Conservation (phyloP, 805 yeast genomes). For the Metahyphopichia silvanorum region DNA sequence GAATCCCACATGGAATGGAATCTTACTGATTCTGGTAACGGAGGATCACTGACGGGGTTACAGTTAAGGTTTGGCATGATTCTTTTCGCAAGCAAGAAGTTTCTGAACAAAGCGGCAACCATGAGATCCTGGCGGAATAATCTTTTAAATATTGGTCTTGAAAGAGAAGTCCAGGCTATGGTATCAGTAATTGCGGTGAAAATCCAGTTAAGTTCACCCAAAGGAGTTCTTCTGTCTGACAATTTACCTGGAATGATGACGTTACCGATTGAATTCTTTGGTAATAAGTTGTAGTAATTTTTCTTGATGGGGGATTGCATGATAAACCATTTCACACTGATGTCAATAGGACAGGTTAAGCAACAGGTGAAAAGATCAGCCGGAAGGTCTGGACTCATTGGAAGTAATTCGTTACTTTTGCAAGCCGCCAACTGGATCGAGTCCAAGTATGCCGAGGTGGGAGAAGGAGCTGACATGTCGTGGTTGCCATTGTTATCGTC, state of each 20-base stretch:
- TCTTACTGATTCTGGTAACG: conserved; percentile 75
- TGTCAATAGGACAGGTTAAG: conserved; percentile 91
- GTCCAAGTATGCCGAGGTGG: conserved; percentile 69
- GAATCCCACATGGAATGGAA: conserved; percentile 95
- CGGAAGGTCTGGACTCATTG: conserved; percentile 92
- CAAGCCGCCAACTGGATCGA: conserved; percentile 96
- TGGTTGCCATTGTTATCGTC: conserved; percentile 70
- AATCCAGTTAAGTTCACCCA: conserved; percentile 96
- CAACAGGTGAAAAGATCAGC: conserved; percentile 96
- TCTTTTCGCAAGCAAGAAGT: conserved; percentile 86
- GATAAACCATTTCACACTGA: conserved; percentile 87
- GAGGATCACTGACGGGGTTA: conserved; percentile 93
- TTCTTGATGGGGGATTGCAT: conserved; percentile 70
- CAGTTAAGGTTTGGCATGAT: conserved; percentile 92
- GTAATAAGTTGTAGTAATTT: conserved; percentile 45
- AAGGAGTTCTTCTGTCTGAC: conserved; percentile 90
- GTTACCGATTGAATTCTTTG: conserved; percentile 48
- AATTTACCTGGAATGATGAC: conserved; percentile 84
- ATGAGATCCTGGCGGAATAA: conserved; percentile 92
- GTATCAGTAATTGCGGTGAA: conserved; percentile 98
- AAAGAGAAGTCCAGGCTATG: conserved; percentile 92
- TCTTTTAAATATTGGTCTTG: conserved; percentile 83
- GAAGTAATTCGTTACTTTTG: conserved; percentile 75
- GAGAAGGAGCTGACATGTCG: conserved; percentile 53
- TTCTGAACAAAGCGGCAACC: conserved; percentile 94